A percentile compares a stretch with the other conserved stretches of the same genome.
Evolutionary conservation across 1,284 basidiomycete species (phyloP).

Genomic region (Amylostereum areolatum): DNA sequence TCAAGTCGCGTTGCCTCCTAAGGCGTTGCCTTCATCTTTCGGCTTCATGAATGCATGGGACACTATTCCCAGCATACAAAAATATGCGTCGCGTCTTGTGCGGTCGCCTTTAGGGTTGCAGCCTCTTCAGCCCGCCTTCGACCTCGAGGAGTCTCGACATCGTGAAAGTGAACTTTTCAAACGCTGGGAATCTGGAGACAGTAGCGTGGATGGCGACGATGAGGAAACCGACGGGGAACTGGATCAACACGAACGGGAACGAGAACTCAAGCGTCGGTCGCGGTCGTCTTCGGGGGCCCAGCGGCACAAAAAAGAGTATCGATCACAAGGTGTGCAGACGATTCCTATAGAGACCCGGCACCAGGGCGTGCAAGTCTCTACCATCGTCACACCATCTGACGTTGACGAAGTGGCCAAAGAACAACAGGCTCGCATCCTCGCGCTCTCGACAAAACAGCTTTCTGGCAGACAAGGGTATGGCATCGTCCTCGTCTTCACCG

Average conservation of each 20-base stretch:
- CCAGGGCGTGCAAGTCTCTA: slow-evolving; percentile 47
- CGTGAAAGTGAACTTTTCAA: slow-evolving; percentile 34
- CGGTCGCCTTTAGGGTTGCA: slow-evolving; percentile 39
- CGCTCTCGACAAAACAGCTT: slow-evolving; percentile 6
- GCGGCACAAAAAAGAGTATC: slow-evolving; percentile 40
- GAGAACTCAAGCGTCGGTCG: slow-evolving; percentile 24
- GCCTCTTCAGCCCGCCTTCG: slow-evolving; percentile 40
- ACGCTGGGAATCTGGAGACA: slow-evolving; percentile 49
- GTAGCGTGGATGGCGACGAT: slow-evolving; percentile 76
- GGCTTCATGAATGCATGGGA: slow-evolving; percentile 83
- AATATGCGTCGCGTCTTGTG: slow-evolving; percentile 63
- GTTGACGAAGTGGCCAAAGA: slow-evolving; percentile 13
- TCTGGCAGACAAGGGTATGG: too few relatives aligned
- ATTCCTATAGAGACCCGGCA: slow-evolving; percentile 40
- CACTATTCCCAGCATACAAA: slow-evolving; percentile 67
- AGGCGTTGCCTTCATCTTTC: slow-evolving; percentile 49
- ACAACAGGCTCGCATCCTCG: slow-evolving; percentile 1
- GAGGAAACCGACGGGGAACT: slow-evolving; percentile 71
- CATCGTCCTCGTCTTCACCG: too few relatives aligned
- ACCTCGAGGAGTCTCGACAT: slow-evolving; percentile 37
- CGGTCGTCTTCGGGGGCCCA: slow-evolving; percentile 27
- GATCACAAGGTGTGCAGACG: slow-evolving; percentile 58
- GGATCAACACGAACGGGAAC: slow-evolving; percentile 32
- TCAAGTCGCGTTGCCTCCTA: slow-evolving; percentile 22
- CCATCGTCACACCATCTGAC: slow-evolving; percentile 10